These are phyloP conservation scores for Fusarium tjaetaba DNA, from an alignment of 2,329 filamentous ascomycete genomes.

Conservation along the genomic window DNA sequence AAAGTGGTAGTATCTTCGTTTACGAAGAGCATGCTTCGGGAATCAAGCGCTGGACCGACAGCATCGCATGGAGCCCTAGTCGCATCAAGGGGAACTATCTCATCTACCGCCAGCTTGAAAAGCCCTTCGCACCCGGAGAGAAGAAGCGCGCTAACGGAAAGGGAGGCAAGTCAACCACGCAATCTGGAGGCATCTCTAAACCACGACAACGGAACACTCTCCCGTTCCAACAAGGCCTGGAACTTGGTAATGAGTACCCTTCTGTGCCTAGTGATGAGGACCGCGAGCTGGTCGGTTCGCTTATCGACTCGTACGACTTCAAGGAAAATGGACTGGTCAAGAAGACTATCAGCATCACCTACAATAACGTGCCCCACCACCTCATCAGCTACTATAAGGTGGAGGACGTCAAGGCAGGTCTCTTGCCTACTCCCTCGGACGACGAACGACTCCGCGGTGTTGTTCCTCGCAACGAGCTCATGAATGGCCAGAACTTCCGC, in stretches of 20 bases:
- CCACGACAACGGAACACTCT: constrained; percentile 35
- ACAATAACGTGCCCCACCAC: constrained; percentile 80
- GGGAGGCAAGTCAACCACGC: constrained; percentile 61
- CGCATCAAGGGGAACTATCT: constrained; percentile 87
- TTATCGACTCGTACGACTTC: constrained; percentile 91
- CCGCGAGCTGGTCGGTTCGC: constrained; percentile 74
- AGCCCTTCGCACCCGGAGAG: constrained; percentile 81
- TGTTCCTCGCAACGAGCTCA: constrained; percentile 65
- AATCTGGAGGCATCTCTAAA: constrained; percentile 49
- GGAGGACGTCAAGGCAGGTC: constrained; percentile 76
- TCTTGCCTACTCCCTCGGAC: constrained; percentile 66
- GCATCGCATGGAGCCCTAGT: constrained; percentile 89
- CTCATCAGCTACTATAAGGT: constrained; percentile 90
- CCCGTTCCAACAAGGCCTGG: constrained; percentile 20
- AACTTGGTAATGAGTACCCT: constrained; percentile 24
- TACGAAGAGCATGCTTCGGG: constrained; percentile 92
- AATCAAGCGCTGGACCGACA: constrained; percentile 95
- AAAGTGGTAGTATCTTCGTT: constrained; percentile 87
- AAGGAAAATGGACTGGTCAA: constrained; percentile 85
- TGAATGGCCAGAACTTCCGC: constrained; percentile 73
- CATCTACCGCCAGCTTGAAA: constrained; percentile 83
- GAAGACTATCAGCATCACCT: constrained; percentile 88
- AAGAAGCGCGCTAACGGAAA: constrained; percentile 83
- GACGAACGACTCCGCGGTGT: constrained; percentile 54
- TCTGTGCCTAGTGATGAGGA: constrained; percentile 43